Percentiles rank a stretch among this genome's conserved stretches.
phyloP scores from a whole-genome alignment of 139 green algal genomes.

The Edaphochlamys debaryana region DNA sequence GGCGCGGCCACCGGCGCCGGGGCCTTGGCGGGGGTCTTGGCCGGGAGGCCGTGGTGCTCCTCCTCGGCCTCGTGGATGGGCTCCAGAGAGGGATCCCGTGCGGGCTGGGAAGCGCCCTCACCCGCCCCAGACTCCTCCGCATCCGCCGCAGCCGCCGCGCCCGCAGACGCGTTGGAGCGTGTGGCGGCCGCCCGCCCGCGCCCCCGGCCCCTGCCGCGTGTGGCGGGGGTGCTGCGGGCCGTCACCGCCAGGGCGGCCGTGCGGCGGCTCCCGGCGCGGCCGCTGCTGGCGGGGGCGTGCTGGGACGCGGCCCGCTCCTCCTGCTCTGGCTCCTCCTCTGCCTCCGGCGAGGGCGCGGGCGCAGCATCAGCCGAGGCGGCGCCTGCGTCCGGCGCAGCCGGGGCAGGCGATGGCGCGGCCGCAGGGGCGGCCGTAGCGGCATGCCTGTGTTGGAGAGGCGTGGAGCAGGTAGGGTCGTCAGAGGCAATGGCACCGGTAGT shows the following conservation, averaged over 20 bases:
- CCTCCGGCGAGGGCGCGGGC: not conserved
- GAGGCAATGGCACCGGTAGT: too few relatives aligned
- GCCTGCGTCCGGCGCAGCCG: not conserved
- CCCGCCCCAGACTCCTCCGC: too few relatives aligned
- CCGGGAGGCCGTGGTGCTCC: slow-evolving; percentile 22
- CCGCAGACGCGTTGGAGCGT: too few relatives aligned
- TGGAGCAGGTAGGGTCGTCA: too few relatives aligned
- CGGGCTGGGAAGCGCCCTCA: too few relatives aligned
- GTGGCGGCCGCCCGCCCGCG: not conserved
- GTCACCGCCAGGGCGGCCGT: not conserved
- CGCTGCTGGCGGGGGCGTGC: not conserved
- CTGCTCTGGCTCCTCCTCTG: not conserved
- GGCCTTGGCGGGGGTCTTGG: too few relatives aligned
- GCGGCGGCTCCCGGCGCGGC: not conserved
- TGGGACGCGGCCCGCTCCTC: not conserved
- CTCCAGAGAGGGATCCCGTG: not conserved
- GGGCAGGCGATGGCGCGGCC: not conserved
- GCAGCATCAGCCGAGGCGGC: not conserved
- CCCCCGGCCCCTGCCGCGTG: not conserved
- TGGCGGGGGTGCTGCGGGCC: not conserved
- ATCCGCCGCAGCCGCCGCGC: too few relatives aligned
- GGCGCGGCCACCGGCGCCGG: not conserved
- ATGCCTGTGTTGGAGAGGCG: too few relatives aligned
- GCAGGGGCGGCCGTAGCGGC: not conserved
- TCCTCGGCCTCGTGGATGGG: slow-evolving; percentile 18